These are phyloP conservation scores for Boletales sp. DNA, from an alignment of 768 basidiomycete species.

Conservation along the genomic window DNA sequence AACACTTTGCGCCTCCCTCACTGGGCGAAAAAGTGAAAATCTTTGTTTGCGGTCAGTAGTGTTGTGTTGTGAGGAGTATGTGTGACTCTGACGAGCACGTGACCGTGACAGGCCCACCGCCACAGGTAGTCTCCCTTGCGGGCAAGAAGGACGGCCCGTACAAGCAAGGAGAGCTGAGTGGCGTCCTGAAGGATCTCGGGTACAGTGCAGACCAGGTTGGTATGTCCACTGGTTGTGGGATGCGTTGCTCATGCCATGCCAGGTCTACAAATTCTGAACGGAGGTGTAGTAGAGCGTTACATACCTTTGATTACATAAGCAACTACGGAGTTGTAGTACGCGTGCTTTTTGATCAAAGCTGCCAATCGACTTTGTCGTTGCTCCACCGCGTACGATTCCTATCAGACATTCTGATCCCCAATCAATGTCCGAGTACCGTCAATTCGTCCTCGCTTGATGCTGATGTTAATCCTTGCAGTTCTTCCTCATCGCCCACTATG, in stretches of 20 bases:
- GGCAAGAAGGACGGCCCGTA: slow-evolving; percentile 80
- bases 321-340: slow-evolving; percentile 13
- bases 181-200: slow-evolving; percentile 82
- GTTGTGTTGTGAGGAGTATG: background rate
- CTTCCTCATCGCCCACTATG: slow-evolving; percentile 30
- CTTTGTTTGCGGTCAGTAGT: slow-evolving; percentile 75
- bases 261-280: slow-evolving; percentile 43
- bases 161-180: slow-evolving; percentile 80
- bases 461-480: slow-evolving; percentile 9
- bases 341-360: slow-evolving; percentile 20
- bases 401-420: slow-evolving; percentile 17
- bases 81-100: background rate
- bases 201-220: slow-evolving; percentile 85
- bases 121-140: slow-evolving; percentile 82
- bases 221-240: background rate
- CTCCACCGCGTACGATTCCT: background rate
- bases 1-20: slow-evolving; percentile 62
- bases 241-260: slow-evolving; percentile 2
- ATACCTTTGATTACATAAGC: slow-evolving; percentile 28
- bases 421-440: slow-evolving; percentile 4
- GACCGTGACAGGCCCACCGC: slow-evolving; percentile 58
- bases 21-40: slow-evolving; percentile 80
- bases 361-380: background rate
- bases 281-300: background rate
- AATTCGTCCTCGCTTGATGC: background rate